Base-by-base conservation (phyloP, 768 basidiomycete genomes). In the Imleria badia region DNA sequence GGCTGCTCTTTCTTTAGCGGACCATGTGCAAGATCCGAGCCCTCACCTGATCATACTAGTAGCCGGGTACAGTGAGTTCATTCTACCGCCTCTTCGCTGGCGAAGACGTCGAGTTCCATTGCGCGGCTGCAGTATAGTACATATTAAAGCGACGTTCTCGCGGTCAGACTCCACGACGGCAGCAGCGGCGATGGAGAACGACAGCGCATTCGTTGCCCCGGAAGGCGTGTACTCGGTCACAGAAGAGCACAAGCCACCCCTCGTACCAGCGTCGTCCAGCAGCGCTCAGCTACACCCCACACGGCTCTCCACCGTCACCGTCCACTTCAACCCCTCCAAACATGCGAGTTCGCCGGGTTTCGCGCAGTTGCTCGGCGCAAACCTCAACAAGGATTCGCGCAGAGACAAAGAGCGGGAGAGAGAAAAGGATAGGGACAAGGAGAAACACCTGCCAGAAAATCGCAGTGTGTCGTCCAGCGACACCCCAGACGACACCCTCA, bases 191-290 rank as follows among this genome's bases (percentile, higher is more conserved):
- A 90, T 91, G 86, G 89, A 92, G 78, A 89, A 81, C 78, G 89
- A 91, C 50, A 80, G 82, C 55, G 87, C 89, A 26, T 92, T 94
- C 71, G 86, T 92, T 42, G 91, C 91, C 33, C 91, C 91, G 48
- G 91, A 94, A 72, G 91, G 91, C 61, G 89, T 93, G 40, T 94
- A 94, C 76, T 86, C 89, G 23, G 81, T 91, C 67, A 90, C 87
- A 17, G 91, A 93, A 62, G 92, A 93, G 66, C 86, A 89, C 78
- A 91, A 86, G 69, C 84, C 88, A 0, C 73, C 78, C 41, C 67
- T 75, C 33, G 61, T 75, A 45, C 78, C 79, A 57, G 72, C 72
- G 48, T 72, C 73, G 43, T 66, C 73, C 43, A 66, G 66, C 52
- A 63, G 62, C 45, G 59, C 70, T 30, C 73, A 56, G 61, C 62